Evolutionary conservation across 768 basidiomycete genomes (phyloP).

Genomic region (Royoungia palumana): DNA sequence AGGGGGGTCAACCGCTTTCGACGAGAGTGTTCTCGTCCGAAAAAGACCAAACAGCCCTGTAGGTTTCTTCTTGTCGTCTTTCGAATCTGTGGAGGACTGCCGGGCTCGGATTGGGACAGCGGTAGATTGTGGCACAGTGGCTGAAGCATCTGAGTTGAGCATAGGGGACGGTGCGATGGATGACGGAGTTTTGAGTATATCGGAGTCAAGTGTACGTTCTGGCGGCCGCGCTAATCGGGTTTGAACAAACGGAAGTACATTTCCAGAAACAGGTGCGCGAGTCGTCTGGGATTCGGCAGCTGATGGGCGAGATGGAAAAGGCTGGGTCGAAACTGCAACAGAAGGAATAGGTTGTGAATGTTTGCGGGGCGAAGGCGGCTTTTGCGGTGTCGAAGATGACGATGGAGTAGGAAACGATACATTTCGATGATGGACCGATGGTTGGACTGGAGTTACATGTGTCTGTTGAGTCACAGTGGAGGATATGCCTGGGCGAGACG

Average conservation of each 20-base stretch:
- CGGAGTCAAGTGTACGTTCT: constrained; percentile 44
- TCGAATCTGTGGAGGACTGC: constrained; percentile 29
- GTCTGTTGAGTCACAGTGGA: constrained; percentile 19
- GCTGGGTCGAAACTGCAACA: constrained; percentile 25
- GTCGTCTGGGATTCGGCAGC: constrained; percentile 16
- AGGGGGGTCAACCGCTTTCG: constrained; percentile 26
- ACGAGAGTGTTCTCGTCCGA: constrained; percentile 30
- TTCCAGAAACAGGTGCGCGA: constrained; percentile 30
- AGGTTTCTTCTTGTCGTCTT: constrained; percentile 32
- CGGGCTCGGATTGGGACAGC: constrained; percentile 22
- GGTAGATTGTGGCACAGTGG: constrained; percentile 2
- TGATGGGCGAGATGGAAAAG: constrained; percentile 28
- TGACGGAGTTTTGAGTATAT: constrained; percentile 59
- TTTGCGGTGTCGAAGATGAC: constrained; percentile 14
- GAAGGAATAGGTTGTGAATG: constrained; percentile 25
- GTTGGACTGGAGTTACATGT: constrained; percentile 22
- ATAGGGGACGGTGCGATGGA: constrained; percentile 54
- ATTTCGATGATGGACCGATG: constrained; percentile 33
- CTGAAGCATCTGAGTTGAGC: constrained; percentile 34
- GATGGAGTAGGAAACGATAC: constrained; percentile 34
- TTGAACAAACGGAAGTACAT: constrained; percentile 32
- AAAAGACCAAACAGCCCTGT: constrained; percentile 30
- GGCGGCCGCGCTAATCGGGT: constrained; percentile 19
- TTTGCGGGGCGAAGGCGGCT: constrained; percentile 29
- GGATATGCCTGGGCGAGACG: constrained; percentile 20